These are phyloP conservation scores for Sugiyamaella neomexicana DNA, from an alignment of 1,139 yeast genomes.

Conservation along the genomic window DNA sequence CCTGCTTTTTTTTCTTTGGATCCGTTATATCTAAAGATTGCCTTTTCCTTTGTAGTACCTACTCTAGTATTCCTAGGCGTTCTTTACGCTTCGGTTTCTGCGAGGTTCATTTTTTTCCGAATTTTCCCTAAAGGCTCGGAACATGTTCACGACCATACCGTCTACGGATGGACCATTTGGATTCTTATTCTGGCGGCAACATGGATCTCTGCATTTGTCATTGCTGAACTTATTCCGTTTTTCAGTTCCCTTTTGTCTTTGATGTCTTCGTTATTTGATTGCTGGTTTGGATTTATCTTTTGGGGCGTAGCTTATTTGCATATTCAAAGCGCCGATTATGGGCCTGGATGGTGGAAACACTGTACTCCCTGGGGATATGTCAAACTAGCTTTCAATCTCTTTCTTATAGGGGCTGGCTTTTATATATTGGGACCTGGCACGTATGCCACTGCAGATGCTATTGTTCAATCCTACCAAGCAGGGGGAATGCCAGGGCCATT, in stretches of 20 bases:
- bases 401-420: conserved; percentile 49
- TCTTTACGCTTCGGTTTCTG: conserved; percentile 54
- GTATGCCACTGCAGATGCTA: conserved; percentile 56
- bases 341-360: conserved; percentile 36
- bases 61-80: conserved; percentile 59
- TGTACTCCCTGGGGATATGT: conserved; percentile 29
- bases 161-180: conserved; percentile 57
- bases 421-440: conserved; percentile 61
- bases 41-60: conserved; percentile 63
- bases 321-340: conserved; percentile 34
- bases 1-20: conserved; percentile 60
- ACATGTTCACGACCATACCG: conserved; percentile 52
- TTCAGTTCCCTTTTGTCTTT: conserved; percentile 57
- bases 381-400: conserved; percentile 41
- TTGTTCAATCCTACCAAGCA: conserved; percentile 50
- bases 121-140: conserved; percentile 47
- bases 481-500: conserved; percentile 54
- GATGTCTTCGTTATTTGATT: conserved; percentile 64
- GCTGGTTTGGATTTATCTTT: conserved; percentile 65
- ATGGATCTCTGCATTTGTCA: conserved; percentile 57
- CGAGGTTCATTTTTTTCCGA: conserved; percentile 51
- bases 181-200: conserved; percentile 44
- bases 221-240: conserved; percentile 65
- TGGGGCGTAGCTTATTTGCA: conserved; percentile 63
- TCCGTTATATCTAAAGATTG: conserved; percentile 51